phyloP scores from a whole-genome alignment of 169 alveolate species.

The Cryptosporidium viatorum region DNA sequence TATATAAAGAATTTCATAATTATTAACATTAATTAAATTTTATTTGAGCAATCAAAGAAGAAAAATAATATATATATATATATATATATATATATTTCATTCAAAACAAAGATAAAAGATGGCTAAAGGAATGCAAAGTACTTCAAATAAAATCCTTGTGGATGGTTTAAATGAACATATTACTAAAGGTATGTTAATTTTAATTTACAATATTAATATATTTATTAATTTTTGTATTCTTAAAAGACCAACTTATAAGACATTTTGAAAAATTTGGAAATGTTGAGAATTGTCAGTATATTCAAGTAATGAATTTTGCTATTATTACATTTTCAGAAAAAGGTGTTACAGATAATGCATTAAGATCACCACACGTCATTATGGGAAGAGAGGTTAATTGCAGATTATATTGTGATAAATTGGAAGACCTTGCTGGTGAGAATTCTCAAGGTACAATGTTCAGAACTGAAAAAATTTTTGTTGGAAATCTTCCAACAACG shows the following conservation, averaged over 20 bases:
- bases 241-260: slow-evolving; percentile 47
- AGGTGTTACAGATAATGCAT: slow-evolving; percentile 57
- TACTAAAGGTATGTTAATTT: slow-evolving; percentile 43
- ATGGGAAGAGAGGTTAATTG: slow-evolving; percentile 75
- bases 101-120: slow-evolving; percentile 6
- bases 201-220: background rate
- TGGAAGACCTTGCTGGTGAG: slow-evolving; percentile 60
- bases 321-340: slow-evolving; percentile 56
- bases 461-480: slow-evolving; percentile 85
- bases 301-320: slow-evolving; percentile 71
- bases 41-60: background rate
- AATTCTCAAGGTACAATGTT: slow-evolving; percentile 74
- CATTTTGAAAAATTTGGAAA: slow-evolving; percentile 72
- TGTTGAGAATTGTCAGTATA: slow-evolving; percentile 71
- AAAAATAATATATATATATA: background rate
- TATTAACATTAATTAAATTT: slow-evolving; percentile 8
- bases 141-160: slow-evolving; percentile 50
- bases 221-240: background rate
- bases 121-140: slow-evolving; percentile 33
- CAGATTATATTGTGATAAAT: slow-evolving; percentile 58
- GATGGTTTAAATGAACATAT: slow-evolving; percentile 70
- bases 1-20: background rate
- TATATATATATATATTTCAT: background rate
- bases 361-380: slow-evolving; percentile 73
- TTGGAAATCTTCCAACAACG: slow-evolving; percentile 88